A percentile compares a stretch with the other conserved stretches of the same genome.
Evolutionary conservation across 257 asterid species (phyloP).

Genomic region (Petunia axillaris): DNA sequence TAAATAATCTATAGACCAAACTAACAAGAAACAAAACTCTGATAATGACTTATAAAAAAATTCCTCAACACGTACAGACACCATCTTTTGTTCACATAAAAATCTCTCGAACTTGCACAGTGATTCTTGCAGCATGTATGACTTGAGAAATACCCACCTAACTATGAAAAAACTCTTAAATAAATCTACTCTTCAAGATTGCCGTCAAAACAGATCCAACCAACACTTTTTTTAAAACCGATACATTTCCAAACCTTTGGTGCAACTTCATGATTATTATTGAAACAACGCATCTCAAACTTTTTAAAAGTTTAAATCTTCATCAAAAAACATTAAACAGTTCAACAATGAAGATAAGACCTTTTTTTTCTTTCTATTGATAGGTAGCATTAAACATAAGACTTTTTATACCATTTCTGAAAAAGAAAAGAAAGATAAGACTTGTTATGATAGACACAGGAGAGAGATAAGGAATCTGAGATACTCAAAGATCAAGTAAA

Average conservation of each 20-base stretch:
- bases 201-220: constrained; percentile 1
- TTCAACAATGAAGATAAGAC: background rate
- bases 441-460: constrained; percentile 6
- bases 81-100: background rate
- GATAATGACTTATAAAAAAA: background rate
- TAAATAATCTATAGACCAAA: constrained; percentile 21
- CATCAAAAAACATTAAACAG: background rate
- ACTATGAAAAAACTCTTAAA: background rate
- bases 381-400: too few relatives aligned
- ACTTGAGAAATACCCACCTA: constrained; percentile 13
- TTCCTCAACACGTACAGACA: background rate
- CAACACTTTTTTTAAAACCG: background rate
- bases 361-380: too few relatives aligned
- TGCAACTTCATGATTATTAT: background rate
- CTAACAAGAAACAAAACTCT: background rate
- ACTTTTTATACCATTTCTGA: too few relatives aligned
- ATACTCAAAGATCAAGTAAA: background rate
- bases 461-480: background rate
- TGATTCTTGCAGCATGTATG: constrained; percentile 2
- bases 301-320: background rate
- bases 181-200: background rate
- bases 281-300: constrained; percentile 6
- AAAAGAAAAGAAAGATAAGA: background rate
- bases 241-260: background rate
- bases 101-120: background rate